Conservation (phyloP, 345 rosid genomes). For the Aquilaria yunnanensis region DNA sequence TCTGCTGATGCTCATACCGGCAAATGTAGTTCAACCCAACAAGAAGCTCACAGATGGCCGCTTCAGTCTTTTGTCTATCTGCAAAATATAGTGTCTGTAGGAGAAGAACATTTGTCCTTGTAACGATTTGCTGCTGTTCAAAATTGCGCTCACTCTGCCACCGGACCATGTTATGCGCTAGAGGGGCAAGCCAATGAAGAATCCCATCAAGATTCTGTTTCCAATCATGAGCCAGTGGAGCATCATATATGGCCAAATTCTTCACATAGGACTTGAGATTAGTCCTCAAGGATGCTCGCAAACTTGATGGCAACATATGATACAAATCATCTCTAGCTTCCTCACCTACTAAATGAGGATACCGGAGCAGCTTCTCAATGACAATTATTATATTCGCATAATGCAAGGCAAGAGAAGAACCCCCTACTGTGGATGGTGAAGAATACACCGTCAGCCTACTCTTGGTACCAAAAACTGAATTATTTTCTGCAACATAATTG, state of each 20-base stretch:
- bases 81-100: slow-evolving; percentile 89
- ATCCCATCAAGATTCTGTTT: slow-evolving; percentile 71
- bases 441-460: slow-evolving; percentile 49
- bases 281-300: slow-evolving; percentile 52
- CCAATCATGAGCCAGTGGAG: slow-evolving; percentile 95
- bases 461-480: slow-evolving; percentile 40
- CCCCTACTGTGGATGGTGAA: slow-evolving; percentile 73
- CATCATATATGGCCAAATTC: slow-evolving; percentile 85
- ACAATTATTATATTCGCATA: slow-evolving; percentile 88
- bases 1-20: slow-evolving; percentile 85
- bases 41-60: slow-evolving; percentile 71
- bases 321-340: slow-evolving; percentile 95
- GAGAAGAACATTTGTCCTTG: slow-evolving; percentile 71
- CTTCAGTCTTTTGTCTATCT: slow-evolving; percentile 80
- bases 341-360: slow-evolving; percentile 93
- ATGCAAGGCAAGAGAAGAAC: slow-evolving; percentile 83
- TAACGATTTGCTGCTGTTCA: slow-evolving; percentile 87
- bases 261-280: slow-evolving; percentile 69
- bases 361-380: slow-evolving; percentile 77
- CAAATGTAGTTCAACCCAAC: slow-evolving; percentile 94
- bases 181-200: slow-evolving; percentile 80
- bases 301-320: slow-evolving; percentile 87
- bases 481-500: slow-evolving; percentile 13
- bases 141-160: slow-evolving; percentile 96
- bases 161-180: slow-evolving; percentile 91